A percentile compares a stretch with the other conserved stretches of the same genome.
Evolutionary conservation across 2,329 filamentous ascomycete genomes (phyloP).

Genomic region (Ophiocordyceps camponoti-leonardi): DNA sequence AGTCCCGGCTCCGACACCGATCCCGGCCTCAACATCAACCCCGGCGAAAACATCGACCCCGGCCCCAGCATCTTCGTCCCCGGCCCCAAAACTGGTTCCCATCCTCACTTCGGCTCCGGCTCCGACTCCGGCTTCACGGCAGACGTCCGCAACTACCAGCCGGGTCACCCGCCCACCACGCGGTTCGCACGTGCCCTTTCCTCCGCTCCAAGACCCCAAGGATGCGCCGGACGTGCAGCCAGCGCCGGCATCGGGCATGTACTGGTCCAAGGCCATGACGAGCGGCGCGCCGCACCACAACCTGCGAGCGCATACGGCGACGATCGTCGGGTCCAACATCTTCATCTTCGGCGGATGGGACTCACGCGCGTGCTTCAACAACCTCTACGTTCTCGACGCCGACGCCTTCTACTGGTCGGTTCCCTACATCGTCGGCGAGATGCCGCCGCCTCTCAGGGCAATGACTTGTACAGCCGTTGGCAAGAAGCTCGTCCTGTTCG

Average conservation of each 20-base stretch:
- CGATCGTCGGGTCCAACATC: constrained; percentile 47
- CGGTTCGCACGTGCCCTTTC: constrained; percentile 30
- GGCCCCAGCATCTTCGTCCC: too few relatives aligned
- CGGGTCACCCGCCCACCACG: constrained; percentile 11
- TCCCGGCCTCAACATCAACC: too few relatives aligned
- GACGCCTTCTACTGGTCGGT: constrained; percentile 54
- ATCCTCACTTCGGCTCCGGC: too few relatives aligned
- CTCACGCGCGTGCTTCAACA: constrained; percentile 49
- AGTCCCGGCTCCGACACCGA: too few relatives aligned
- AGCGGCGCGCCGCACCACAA: constrained; percentile 44
- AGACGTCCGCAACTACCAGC: constrained; percentile 1
- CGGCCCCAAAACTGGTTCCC: too few relatives aligned
- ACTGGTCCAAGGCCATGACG: constrained; percentile 50
- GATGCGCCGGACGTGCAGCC: constrained; percentile 41
- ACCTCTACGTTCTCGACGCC: constrained; percentile 51
- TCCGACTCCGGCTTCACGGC: constrained; percentile 4
- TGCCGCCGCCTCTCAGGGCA: constrained; percentile 46
- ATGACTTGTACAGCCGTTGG: constrained; percentile 59
- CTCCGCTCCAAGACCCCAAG: constrained; percentile 36
- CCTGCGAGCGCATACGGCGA: constrained; percentile 49
- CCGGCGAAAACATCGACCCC: too few relatives aligned
- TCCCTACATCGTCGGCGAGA: constrained; percentile 46
- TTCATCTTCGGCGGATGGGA: constrained; percentile 56
- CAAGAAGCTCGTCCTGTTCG: constrained; percentile 54
- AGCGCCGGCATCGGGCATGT: constrained; percentile 54